Percentiles rank a stretch among this genome's conserved stretches.
Conservation (phyloP, 768 basidiomycete genomes). For the Pleurotus eryngii region DNA sequence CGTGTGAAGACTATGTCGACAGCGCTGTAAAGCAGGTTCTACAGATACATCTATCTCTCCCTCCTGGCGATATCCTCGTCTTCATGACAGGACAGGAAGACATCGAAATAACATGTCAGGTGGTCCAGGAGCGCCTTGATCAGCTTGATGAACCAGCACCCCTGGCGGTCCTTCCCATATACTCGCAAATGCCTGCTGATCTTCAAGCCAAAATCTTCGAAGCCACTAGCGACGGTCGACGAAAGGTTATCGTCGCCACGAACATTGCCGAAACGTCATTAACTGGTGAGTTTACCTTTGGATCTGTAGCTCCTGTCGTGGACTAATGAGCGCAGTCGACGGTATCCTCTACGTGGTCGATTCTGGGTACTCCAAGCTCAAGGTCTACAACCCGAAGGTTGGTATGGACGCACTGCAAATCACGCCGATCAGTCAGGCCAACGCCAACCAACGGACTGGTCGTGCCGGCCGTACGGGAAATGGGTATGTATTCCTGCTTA, state of each 20-base stretch:
- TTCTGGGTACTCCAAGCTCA: slow-evolving; percentile 94
- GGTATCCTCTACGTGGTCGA: slow-evolving; percentile 98
- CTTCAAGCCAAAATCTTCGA: slow-evolving; percentile 98
- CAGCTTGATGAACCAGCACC: slow-evolving; percentile 91
- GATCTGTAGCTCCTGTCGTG: slow-evolving; percentile 12
- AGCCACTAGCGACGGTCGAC: slow-evolving; percentile 86
- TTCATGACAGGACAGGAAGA: slow-evolving; percentile 99
- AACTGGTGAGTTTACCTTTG: slow-evolving; percentile 54
- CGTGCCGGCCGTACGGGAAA: slow-evolving; percentile 95
- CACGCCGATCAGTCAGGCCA: slow-evolving; percentile 98
- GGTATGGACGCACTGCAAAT: slow-evolving; percentile 99
- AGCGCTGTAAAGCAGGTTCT: slow-evolving; percentile 97
- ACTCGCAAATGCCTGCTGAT: slow-evolving; percentile 99
- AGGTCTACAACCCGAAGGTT: slow-evolving; percentile 98
- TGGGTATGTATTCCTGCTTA: slow-evolving; percentile 54
- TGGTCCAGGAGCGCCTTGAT: slow-evolving; percentile 84
- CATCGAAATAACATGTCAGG: slow-evolving; percentile 95
- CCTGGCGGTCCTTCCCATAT: slow-evolving; percentile 92
- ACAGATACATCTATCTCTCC: slow-evolving; percentile 91
- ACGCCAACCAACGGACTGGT: slow-evolving; percentile 93
- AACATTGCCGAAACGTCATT: slow-evolving; percentile 99
- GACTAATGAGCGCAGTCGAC: slow-evolving; percentile 57
- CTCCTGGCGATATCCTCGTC: slow-evolving; percentile 91
- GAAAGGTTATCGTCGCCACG: slow-evolving; percentile 97
- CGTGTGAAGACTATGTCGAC: slow-evolving; percentile 99